Percentiles rank a stretch among this genome's conserved stretches.
Conservation (phyloP, 73 alveolate genomes). For the Paramecium bursaria region DNA sequence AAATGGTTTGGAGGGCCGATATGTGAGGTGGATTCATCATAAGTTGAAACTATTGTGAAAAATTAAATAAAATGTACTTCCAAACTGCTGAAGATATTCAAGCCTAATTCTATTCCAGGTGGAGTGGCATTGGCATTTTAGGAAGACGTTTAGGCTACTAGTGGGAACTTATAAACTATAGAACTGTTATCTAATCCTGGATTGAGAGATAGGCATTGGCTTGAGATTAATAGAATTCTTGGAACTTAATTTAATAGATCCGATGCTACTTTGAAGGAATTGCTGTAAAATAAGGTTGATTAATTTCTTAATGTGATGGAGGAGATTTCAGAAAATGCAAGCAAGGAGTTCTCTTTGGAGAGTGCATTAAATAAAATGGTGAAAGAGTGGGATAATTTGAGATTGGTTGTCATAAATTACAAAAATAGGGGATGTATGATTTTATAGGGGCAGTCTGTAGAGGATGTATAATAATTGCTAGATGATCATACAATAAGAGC, state of each 20-base stretch:
- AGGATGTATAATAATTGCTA: slow-evolving; percentile 77
- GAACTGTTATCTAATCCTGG: slow-evolving; percentile 88
- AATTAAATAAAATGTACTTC: slow-evolving; percentile 11
- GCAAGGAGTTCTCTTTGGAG: slow-evolving; percentile 81
- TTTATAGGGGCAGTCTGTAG: slow-evolving; percentile 81
- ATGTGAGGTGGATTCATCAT: slow-evolving; percentile 68
- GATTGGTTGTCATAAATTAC: slow-evolving; percentile 74
- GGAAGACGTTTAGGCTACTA: slow-evolving; percentile 68
- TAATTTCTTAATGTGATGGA: slow-evolving; percentile 69
- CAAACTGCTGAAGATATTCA: slow-evolving; percentile 29
- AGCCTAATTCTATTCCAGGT: slow-evolving; percentile 43
- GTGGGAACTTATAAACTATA: slow-evolving; percentile 74
- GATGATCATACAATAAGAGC: slow-evolving; percentile 95
- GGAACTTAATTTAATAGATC: slow-evolving; percentile 26
- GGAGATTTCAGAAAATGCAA: slow-evolving; percentile 85
- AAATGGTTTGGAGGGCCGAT: slow-evolving; percentile 68
- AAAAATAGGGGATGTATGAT: slow-evolving; percentile 74
- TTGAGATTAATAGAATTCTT: slow-evolving; percentile 79
- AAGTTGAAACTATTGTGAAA: slow-evolving; percentile 69
- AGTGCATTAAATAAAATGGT: slow-evolving; percentile 83
- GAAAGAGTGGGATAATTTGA: slow-evolving; percentile 83
- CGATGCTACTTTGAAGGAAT: slow-evolving; percentile 61
- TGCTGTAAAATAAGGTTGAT: slow-evolving; percentile 63
- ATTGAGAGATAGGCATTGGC: slow-evolving; percentile 96
- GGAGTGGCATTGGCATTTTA: slow-evolving; percentile 53